Conservation (phyloP, 2,329 filamentous ascomycete species). For the Diaporthe caulivora region DNA sequence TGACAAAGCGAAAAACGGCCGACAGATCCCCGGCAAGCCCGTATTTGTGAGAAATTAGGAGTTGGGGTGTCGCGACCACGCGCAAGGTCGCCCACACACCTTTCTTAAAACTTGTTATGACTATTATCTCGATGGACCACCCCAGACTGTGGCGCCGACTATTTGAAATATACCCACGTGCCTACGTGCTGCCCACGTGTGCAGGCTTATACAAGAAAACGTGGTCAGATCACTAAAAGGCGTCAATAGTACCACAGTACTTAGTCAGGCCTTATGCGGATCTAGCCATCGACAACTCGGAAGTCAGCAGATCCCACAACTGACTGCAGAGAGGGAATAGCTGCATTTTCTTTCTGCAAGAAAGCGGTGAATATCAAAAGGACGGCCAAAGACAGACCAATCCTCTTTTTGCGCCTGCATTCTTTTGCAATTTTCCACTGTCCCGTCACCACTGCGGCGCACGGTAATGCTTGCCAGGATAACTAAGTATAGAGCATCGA, state of each 20-base stretch:
- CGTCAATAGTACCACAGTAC: neutral
- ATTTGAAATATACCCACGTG: constrained; percentile 18
- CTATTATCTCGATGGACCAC: neutral
- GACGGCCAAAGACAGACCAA: neutral
- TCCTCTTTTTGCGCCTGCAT: too few relatives aligned
- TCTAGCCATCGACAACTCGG: neutral
- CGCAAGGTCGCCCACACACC: neutral
- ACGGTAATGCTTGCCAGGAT: too few relatives aligned
- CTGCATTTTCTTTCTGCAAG: neutral
- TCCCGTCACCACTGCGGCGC: neutral
- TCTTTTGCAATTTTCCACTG: neutral
- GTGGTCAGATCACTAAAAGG: constrained; percentile 25
- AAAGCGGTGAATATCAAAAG: constrained; percentile 21
- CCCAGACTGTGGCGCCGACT: neutral
- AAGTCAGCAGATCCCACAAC: neutral
- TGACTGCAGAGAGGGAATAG: neutral
- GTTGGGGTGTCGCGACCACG: neutral
- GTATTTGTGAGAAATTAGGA: constrained; percentile 28
- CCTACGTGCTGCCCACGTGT: neutral
- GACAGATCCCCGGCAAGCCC: constrained; percentile 17
- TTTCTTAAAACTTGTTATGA: neutral
- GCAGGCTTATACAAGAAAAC: too few relatives aligned
- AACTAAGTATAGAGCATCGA: neutral
- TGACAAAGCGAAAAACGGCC: constrained; percentile 10
- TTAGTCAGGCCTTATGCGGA: neutral